Base-by-base conservation (phyloP, 2,329 filamentous ascomycete species). In the Fusarium pseudograminearum region DNA sequence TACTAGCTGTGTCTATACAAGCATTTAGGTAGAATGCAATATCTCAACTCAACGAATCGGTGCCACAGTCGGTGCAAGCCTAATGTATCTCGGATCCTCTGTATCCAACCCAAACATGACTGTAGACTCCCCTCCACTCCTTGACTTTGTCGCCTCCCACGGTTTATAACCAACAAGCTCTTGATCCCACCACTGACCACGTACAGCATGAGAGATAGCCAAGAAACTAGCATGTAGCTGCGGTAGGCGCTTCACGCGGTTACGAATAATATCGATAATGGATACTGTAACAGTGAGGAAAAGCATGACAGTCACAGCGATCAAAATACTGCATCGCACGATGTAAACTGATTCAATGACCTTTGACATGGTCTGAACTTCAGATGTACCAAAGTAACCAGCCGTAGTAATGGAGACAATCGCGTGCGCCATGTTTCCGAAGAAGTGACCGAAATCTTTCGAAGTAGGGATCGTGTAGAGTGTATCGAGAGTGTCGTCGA, bases 101-200 rank as follows among this genome's bases (percentile, higher is more conserved):
- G 34, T 59, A 22, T 72, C 70, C 48, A 72, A 28, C 0, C 69
- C 69, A 65, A 72, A 72, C 69, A 72, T 72, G 7, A 72, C 69
- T 4, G 69, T 51, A 14, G 64, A 45, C 7, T 48, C 8, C 4
- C 67, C 58, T 12, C 34, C 48, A 26, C 62, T 65, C 1, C 48
- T 24, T 2, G 60, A 52, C 28, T 62, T 62, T 12, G 33, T 41
- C 3, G 14, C 15, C 9, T 62, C 57, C 70, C 69, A 72, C 1
- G 66, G 54, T 0, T 34, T 44, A n/a, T 71, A 52, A 2, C 53
- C 70, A 14, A 7, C 9, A n/a, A 72, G 28, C 16, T 73, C 67
- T 7, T 50, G 36, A 3, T 72, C 67, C 70, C 70, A 72, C 70
- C 70, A 72, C 0, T 58, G 31, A 0, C 70, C 70, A 12, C 70